Evolutionary conservation across 106 monocot genomes (phyloP), one percentile per base, ranked within the genome.

Genomic region (Apostasia shenzhenica): DNA sequence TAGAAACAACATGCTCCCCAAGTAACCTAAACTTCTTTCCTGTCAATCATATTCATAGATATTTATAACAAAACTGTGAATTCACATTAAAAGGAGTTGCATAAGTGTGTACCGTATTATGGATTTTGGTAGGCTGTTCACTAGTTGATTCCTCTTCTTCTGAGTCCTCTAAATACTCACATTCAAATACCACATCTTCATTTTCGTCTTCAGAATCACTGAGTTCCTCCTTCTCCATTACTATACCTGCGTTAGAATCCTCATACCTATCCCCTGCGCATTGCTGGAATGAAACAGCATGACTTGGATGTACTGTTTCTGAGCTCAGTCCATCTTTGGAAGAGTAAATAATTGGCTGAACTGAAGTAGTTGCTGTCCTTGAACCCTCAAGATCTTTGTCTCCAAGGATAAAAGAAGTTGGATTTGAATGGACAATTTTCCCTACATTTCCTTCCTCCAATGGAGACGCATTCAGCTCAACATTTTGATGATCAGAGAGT

Each of bases 201-300:
- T 65, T 75, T 48, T 89, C 92, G 61, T 92, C 97, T 44, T 99
- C 97, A 11, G 97, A 87, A 78, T 99, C 97, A 81, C 97, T 99
- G 51, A 92, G 59, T 77, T 99, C 92, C 83, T 99, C 97, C 50
- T 99, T 89, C 76, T 92, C 97, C 97, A 92, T 99, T 59, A 92
- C 83, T 71, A 99, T 99, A 58, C 80, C 87, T 53, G 71, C 67
- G 43, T 85, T 45, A 47, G 83, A 78, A 54, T 79, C 78, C 68
- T 90, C 86, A 78, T 65, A 46, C 52, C 41, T 57, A 56, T 76
- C 75, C 14, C 54, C 55, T 62, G 40, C 59, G 26, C 26, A 61
- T 68, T 73, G 45, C 5, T 64, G 51, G 40, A 54, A 63, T 65
- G 73, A 48, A 59, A 50, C 48, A 70, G 5, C 65, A 69, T 74